Evolutionary conservation across 495 filamentous ascomycete species (phyloP), one percentile per base, ranked within the genome.

Genomic region (Corynascus novoguineensis): DNA sequence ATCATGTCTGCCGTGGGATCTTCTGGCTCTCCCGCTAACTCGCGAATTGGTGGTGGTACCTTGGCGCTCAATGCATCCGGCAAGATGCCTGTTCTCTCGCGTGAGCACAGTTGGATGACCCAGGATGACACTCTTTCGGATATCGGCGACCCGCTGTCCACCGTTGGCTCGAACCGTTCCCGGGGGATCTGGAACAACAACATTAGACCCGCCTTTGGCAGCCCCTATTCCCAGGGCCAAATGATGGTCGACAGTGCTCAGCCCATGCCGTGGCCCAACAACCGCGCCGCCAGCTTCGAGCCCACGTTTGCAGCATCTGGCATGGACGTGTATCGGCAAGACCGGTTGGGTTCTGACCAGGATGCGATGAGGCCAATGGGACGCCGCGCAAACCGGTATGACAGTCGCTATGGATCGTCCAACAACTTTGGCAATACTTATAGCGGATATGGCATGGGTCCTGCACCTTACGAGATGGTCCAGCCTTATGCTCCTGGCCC

Each of bases 101-200:
- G 83, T 40, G 80, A 84, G 42, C 78, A 82, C 53, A 74, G 75
- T 40, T 92, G 88, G 88, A 54, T 72, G 48, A 49, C 64, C 25
- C 80, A 82, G 58, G 87, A 92, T 38, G 88, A 92, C 64, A 71
- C 78, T 51, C 81, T 80, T 34, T 86, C 85, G 37, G 77, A 83
- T 41, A 83, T 82, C 52, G 79, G 82, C 40, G 88, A 89, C 64
- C 68, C 78, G 34, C 61, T 83, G 59, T 85, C 84, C 54, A 70
- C 79, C 47, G 80, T 73, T 40, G 81, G 75, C 5, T 84, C 82
- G 66, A 84, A 78, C 66, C 79, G 81, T 59, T 61, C 78, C 59
- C 80, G 83, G 47, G 83, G 77, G 45, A 81, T 86, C 60, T 92
- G 87, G 88, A 75, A 71, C 41, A 69, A 69, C 38, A 69, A 68